Evolutionary conservation across 2,329 filamentous ascomycete species (phyloP).

Genomic region (Sclerotinia spermophila): DNA sequence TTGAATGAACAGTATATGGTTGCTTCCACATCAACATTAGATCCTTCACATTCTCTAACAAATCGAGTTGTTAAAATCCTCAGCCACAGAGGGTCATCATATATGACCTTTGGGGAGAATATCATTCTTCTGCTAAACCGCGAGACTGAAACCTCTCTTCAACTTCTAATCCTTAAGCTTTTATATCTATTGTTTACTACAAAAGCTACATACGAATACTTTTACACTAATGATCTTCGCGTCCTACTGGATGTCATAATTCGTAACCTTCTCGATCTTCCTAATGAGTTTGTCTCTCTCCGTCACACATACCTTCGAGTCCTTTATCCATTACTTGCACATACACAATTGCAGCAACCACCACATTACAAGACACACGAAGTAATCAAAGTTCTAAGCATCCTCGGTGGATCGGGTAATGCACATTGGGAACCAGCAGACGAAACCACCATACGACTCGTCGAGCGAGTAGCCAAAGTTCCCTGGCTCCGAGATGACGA

Average conservation of each 20-base stretch:
- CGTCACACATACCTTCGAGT: slow-evolving; percentile 94
- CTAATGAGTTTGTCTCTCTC: slow-evolving; percentile 72
- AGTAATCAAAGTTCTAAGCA: slow-evolving; percentile 68
- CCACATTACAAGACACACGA: slow-evolving; percentile 92
- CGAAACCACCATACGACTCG: slow-evolving; percentile 73
- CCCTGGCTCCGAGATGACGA: slow-evolving; percentile 57
- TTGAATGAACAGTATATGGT: slow-evolving; percentile 99
- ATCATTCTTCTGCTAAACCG: slow-evolving; percentile 93
- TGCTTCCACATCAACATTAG: slow-evolving; percentile 46
- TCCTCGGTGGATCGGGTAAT: slow-evolving; percentile 64
- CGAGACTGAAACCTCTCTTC: slow-evolving; percentile 89
- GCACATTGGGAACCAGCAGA: slow-evolving; percentile 77
- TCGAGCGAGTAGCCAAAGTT: slow-evolving; percentile 70
- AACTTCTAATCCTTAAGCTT: slow-evolving; percentile 93
- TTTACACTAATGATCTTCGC: slow-evolving; percentile 95
- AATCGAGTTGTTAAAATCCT: slow-evolving; percentile 93
- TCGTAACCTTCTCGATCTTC: slow-evolving; percentile 91
- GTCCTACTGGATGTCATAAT: slow-evolving; percentile 95
- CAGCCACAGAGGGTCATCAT: slow-evolving; percentile 72
- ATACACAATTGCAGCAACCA: slow-evolving; percentile 83
- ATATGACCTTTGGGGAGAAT: slow-evolving; percentile 96
- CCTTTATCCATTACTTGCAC: slow-evolving; percentile 81
- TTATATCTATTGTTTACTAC: slow-evolving; percentile 95
- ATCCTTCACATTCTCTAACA: slow-evolving; percentile 56
- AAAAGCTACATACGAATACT: slow-evolving; percentile 89